These are phyloP conservation scores for Letharia columbiana DNA, from an alignment of 495 filamentous ascomycete species.

Conservation along the genomic window DNA sequence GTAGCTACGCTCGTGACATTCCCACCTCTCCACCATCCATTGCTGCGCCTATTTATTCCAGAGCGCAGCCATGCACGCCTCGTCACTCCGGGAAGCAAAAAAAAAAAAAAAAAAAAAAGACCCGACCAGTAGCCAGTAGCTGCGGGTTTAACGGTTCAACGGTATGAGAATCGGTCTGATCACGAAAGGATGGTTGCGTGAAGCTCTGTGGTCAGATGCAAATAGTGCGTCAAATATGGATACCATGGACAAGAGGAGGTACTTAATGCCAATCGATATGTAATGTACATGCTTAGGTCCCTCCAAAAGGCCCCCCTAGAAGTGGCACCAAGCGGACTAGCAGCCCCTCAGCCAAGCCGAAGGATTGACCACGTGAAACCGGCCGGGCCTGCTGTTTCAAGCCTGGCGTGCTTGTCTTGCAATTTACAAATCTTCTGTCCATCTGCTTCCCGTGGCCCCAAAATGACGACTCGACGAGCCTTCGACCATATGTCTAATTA, in stretches of 20 bases:
- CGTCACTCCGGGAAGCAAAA: not conserved
- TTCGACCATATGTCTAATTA: not conserved
- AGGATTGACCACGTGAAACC: not conserved
- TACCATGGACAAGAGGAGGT: no score
- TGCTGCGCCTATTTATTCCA: constrained; percentile 2
- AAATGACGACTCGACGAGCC: not conserved
- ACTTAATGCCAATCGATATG: no score
- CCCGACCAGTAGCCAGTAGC: not conserved
- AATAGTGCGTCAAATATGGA: no score
- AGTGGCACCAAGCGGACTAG: not conserved
- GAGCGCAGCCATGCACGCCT: constrained; percentile 1
- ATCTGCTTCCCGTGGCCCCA: not conserved
- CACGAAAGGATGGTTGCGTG: not conserved
- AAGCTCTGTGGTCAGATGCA: no score
- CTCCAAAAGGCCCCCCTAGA: no score
- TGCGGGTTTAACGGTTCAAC: not conserved
- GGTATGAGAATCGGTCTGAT: not conserved
- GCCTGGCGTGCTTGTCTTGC: not conserved
- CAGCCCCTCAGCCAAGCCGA: not conserved
- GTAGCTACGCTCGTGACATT: constrained; percentile 1
- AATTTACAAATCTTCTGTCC: not conserved
- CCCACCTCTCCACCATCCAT: not conserved
- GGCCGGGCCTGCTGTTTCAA: not conserved
- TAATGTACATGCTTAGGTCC: no score
- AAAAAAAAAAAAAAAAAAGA: not conserved